A percentile compares a stretch with the other conserved stretches of the same genome.
phyloP scores from a whole-genome alignment of 2,329 filamentous ascomycete species.

The Fusarium sterilihyphosum region DNA sequence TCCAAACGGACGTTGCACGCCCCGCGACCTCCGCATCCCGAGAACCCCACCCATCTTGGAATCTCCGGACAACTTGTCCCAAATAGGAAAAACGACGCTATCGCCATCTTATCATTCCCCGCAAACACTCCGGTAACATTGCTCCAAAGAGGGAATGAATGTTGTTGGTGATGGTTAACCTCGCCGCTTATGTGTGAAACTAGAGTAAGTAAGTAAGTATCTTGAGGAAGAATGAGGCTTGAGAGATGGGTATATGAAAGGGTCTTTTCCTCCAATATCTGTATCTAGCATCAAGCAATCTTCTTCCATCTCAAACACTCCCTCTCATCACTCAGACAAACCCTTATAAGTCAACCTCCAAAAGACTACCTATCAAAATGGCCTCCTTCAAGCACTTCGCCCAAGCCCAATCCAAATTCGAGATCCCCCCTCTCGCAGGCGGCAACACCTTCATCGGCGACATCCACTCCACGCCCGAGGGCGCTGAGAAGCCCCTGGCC shows the following conservation, averaged over 20 bases:
- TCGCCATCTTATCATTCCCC: constrained; percentile 17
- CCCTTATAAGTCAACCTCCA: neutral
- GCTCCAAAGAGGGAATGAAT: constrained; percentile 27
- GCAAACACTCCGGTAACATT: constrained; percentile 19
- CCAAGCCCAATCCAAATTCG: constrained; percentile 67
- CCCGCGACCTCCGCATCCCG: neutral
- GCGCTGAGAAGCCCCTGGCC: constrained; percentile 68
- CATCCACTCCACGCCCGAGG: constrained; percentile 64
- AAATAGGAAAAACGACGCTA: constrained; percentile 35
- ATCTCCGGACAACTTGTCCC: constrained; percentile 23
- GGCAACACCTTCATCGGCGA: constrained; percentile 76
- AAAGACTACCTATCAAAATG: constrained; percentile 44
- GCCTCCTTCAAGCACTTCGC: constrained; percentile 61
- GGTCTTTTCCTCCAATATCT: neutral
- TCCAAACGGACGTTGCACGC: constrained; percentile 21
- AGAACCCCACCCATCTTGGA: constrained; percentile 5
- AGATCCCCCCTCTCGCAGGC: constrained; percentile 72
- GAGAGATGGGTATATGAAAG: constrained; percentile 23
- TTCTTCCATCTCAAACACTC: neutral
- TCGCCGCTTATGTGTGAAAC: neutral
- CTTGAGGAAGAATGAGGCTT: neutral
- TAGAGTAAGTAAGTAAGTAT: neutral
- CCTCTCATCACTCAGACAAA: neutral
- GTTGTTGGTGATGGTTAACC: neutral
- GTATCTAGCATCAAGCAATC: neutral